Evolutionary conservation across 2,329 filamentous ascomycete genomes (phyloP), one percentile per base, ranked within the genome.

Genomic region (Sporothrix luriei): DNA sequence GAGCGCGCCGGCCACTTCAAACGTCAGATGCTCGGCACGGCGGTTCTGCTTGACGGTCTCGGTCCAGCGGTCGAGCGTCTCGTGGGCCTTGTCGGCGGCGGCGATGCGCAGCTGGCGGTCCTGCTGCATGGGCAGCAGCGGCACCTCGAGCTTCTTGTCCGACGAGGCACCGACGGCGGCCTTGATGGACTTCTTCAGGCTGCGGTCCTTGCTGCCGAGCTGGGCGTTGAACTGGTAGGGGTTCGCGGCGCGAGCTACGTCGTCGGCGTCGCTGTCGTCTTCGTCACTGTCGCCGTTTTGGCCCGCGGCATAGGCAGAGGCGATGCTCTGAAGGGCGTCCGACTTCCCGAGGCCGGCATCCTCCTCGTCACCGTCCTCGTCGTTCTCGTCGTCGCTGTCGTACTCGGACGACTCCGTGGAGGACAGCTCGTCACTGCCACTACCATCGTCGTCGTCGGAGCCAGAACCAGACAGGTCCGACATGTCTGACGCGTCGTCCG

Each of bases 1-100:
- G 70, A 89, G 87, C 51, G 89, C 90, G 75, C 93, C 90, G 2
- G 90, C 86, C 0, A 98, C 84, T 5, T 95, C 95, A 76, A 99
- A 99, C 24, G 90, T 84, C 14, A 99, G 83, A 78, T 97, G 93
- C 73, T 98, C 95, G 1, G 94, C 94, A 74, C 93, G 87, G 71
- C 95, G 90, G 79, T 97, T 97, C 43, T 92, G 88, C 80, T 97
- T 97, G 76, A 99, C 93, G 0, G 95, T 98, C 71, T 97, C 94
- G 43, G 90, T 90, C 95, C 95, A 99, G 75, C 93, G 88, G 73
- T 92, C 89, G 33, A 99, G 83, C 0, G 93, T 94, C 79, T 97
- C 90, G 76, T 96, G 97, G 66, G 93, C 94, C 82, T 97, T 94
- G 48, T 93, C 88, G 75, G 94, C 96, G 2, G 95, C 95, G 29